Base-by-base conservation (phyloP, 495 filamentous ascomycete species). In the Filosporella fistucella region DNA sequence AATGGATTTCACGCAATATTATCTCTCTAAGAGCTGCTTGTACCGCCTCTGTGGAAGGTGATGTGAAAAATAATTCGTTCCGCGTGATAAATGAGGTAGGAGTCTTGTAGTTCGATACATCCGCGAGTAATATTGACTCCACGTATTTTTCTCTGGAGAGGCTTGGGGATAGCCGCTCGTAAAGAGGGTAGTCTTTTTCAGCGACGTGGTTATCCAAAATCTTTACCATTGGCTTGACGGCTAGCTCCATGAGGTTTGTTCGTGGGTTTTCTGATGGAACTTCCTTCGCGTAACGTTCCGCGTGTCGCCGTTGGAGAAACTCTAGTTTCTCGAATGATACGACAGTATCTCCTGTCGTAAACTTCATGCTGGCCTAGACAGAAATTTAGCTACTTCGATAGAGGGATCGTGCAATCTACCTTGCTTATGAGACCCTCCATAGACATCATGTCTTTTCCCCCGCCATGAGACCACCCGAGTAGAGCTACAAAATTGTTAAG, bases 291-390 rank as follows among this genome's bases (percentile, higher is more conserved):
- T 61, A 60, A 41, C 42, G 45, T 35, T 17, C 67, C 28, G 81
- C 75, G 64, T 96, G 89, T 21, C 71, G 74, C 43, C 78, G 81
- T 58, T 97, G 90, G 11, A 98, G 72, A 60, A 81, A 89, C 57
- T 74, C 73, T 9, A 96, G 75, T 59, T 97, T 97, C 38, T 77
- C 79, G 43, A 84, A 77, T n/a, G 78, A 76, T 20, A 96, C 86
- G 10, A 81, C 80, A n/a, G 88, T 85, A 65, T 97, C 89, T 8
- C 93, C 91, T 51, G 81, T 84, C 12, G 88, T 96, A 61, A 96
- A 90, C 56, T 85, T 83, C 51, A 93, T 68, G 49, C 79, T 76
- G 59, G 96, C 95, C 78, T 84, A 37, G 2, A 17, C 14, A 24
- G 41, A 37, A 22, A 16, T 28, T 26, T 33, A 29, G 17, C 23